Evolutionary conservation across 2,329 filamentous ascomycete genomes (phyloP).

Genomic region (Phialophora macrospora): DNA sequence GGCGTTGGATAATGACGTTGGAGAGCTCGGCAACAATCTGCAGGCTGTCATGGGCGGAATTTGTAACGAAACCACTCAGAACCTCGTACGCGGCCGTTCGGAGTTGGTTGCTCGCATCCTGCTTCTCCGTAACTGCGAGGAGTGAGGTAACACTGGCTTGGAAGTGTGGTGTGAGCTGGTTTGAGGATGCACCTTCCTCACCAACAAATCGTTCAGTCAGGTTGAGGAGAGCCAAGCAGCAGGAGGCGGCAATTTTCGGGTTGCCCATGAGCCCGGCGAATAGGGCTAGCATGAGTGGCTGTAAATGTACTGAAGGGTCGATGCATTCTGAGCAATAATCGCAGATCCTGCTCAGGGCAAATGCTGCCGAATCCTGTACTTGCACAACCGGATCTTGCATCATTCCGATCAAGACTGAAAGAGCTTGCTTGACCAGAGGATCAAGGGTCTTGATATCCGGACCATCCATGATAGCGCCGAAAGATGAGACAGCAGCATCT

Average conservation of each 20-base stretch:
- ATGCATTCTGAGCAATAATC: constrained; percentile 91
- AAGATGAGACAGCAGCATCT: constrained; percentile 94
- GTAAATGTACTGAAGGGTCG: constrained; percentile 80
- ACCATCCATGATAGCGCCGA: constrained; percentile 98
- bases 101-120: constrained; percentile 75
- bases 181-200: constrained; percentile 75
- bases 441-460: constrained; percentile 91
- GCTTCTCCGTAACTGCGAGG: constrained; percentile 80
- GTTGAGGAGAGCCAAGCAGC: constrained; percentile 99
- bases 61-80: constrained; percentile 90
- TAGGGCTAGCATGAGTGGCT: constrained; percentile 81
- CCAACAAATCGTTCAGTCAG: constrained; percentile 93
- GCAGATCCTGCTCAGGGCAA: constrained; percentile 92
- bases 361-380: constrained; percentile 94
- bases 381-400: constrained; percentile 85
- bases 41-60: constrained; percentile 84
- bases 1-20: constrained; percentile 84
- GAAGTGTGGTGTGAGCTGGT: constrained; percentile 89
- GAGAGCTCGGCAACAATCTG: constrained; percentile 79
- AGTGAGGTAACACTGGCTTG: constrained; percentile 87
- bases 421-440: constrained; percentile 92
- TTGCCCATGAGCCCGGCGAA: constrained; percentile 89
- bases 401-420: constrained; percentile 91
- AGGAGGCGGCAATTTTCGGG: constrained; percentile 95
- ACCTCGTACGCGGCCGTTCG: constrained; percentile 97